Evolutionary conservation across 257 asterid genomes (phyloP).

Genomic region (Gentiana dahurica): DNA sequence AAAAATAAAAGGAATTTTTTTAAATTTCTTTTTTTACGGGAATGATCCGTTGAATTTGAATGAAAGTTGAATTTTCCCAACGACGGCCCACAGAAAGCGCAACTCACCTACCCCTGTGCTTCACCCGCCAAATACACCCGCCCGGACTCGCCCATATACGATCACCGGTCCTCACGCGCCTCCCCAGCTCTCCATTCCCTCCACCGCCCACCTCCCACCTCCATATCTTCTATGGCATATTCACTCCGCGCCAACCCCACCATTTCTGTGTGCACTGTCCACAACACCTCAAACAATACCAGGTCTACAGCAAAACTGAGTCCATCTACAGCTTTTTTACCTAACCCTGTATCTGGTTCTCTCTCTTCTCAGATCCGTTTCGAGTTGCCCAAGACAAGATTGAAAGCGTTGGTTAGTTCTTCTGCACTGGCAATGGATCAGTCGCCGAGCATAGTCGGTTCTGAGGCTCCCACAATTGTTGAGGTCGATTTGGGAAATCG

Average conservation of each 20-base stretch:
- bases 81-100: neutral
- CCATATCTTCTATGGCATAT: slow-evolving; percentile 9
- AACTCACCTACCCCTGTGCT: slow-evolving; percentile 9
- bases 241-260: slow-evolving; percentile 31
- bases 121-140: slow-evolving; percentile 2
- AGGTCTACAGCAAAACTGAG: slow-evolving; percentile 10
- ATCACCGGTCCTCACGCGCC: neutral
- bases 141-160: neutral
- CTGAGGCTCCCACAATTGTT: slow-evolving; percentile 45
- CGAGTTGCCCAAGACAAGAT: slow-evolving; percentile 10
- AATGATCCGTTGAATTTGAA: too few species aligned
- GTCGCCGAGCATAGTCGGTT: slow-evolving; percentile 28
- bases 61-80: neutral
- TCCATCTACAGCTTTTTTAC: slow-evolving; percentile 20
- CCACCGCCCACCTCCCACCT: slow-evolving; percentile 12
- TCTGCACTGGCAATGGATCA: slow-evolving; percentile 58
- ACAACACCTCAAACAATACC: neutral
- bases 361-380: slow-evolving; percentile 20
- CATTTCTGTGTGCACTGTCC: slow-evolving; percentile 19
- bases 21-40: too few species aligned
- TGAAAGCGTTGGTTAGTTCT: slow-evolving; percentile 45
- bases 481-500: slow-evolving; percentile 91
- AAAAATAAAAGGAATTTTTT: too few species aligned
- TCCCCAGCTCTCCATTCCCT: slow-evolving; percentile 5
- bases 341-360: slow-evolving; percentile 28